A percentile compares a stretch with the other conserved stretches of the same genome.
Conservation (phyloP, 179 eudicot genomes). For the Dionaea muscipula region DNA sequence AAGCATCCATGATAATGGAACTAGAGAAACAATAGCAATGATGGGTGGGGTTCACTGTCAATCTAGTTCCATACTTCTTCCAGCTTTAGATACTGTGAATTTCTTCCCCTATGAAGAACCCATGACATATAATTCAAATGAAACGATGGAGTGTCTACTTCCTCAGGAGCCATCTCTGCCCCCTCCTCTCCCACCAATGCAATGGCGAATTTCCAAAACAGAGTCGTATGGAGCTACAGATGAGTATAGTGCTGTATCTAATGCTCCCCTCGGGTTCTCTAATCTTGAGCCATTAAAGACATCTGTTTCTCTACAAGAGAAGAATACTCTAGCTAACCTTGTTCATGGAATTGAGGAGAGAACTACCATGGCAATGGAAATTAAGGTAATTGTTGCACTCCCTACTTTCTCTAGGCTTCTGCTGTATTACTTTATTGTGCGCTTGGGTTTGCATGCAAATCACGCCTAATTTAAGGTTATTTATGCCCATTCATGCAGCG, state of each 20-base stretch:
- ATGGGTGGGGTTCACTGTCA: constrained; percentile 17
- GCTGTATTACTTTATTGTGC: background rate
- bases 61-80: constrained; percentile 24
- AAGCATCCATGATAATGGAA: constrained; percentile 15
- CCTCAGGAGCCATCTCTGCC: constrained; percentile 37
- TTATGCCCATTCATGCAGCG: constrained; percentile 12
- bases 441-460: background rate
- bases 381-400: constrained; percentile 26
- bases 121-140: constrained; percentile 18
- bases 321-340: constrained; percentile 26
- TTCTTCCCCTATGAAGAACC: constrained; percentile 33
- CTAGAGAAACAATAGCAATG: constrained; percentile 15
- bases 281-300: constrained; percentile 21
- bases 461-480: background rate
- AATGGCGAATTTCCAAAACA: constrained; percentile 52
- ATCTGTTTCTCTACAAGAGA: constrained; percentile 26
- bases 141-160: constrained; percentile 16
- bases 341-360: constrained; percentile 20
- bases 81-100: constrained; percentile 30
- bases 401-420: background rate
- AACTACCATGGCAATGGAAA: constrained; percentile 13
- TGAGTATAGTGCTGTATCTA: constrained; percentile 15
- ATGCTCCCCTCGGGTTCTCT: constrained; percentile 19
- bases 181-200: constrained; percentile 83
- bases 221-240: constrained; percentile 21